Evolutionary conservation across 2,329 filamentous ascomycete species (phyloP), one percentile per base, ranked within the genome.

Genomic region (Botrytis fragariae): DNA sequence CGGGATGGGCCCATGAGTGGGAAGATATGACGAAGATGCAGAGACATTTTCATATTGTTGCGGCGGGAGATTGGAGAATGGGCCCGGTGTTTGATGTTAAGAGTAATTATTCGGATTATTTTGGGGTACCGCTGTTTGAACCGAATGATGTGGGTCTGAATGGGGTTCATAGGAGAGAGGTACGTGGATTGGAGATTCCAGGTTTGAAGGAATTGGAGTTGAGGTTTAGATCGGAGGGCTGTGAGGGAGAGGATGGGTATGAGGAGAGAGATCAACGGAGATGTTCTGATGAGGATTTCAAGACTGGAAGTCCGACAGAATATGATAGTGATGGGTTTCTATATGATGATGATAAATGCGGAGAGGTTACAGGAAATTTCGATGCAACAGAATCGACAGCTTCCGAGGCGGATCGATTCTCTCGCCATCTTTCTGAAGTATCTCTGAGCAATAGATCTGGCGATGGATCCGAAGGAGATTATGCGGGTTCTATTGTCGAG

Each of bases 11-110:
- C 25, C 25, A 32, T 37, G 39, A 48, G 1, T 61, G 57, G 54
- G 63, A 72, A 10, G 63, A 72, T 6, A 45, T 72, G 51, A 45
- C 64, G 10, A 57, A 69, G 22, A 67, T 69, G 42, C 62, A 69
- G 9, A 45, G 51, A n/a, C 51, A 68, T 69, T 72, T 69, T 60
- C 63, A 72, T 51, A 69, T 69, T 29, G 71, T 72, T n/a, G 71
- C 71, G 8, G 63, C 57, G 9, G 57, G 63, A 25, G 51, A 72
- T 42, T 72, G 63, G 71, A 29, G 48, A 57, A 32, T 68, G 65
- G 65, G 65, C 18, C 48, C 48, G 10, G 65, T 25, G n/a, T 72
- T 72, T 42, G 71, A 69, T 42, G 25, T 72, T 3, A 45, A 69
- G 18, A 60, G 62, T 10, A 72, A 72, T 12, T 72, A 69, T 48